phyloP scores from a whole-genome alignment of 352 stramenopile species.

The Phytophthora meadii region DNA sequence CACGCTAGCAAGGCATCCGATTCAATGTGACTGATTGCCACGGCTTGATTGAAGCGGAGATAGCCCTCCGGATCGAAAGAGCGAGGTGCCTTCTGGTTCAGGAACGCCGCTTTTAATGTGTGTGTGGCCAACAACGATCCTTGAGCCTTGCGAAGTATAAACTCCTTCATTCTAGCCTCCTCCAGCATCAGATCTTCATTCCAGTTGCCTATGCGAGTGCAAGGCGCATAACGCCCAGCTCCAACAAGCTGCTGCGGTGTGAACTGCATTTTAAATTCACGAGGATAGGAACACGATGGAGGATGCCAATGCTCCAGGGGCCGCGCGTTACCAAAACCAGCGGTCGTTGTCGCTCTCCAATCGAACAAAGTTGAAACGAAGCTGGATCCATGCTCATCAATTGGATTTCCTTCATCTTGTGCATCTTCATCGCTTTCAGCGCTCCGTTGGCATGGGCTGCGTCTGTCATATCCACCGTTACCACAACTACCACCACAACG shows the following conservation, averaged over 20 bases:
- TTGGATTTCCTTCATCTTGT: slow-evolving; percentile 24
- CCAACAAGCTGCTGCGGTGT: slow-evolving; percentile 91
- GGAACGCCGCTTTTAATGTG: slow-evolving; percentile 80
- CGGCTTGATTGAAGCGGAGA: slow-evolving; percentile 64
- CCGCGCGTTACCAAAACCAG: slow-evolving; percentile 34
- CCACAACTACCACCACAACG: slow-evolving; percentile 19
- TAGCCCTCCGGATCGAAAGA: slow-evolving; percentile 46
- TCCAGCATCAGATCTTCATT: slow-evolving; percentile 92
- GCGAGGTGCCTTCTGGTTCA: slow-evolving; percentile 70
- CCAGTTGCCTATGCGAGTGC: slow-evolving; percentile 90
- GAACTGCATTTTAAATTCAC: slow-evolving; percentile 73
- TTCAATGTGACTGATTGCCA: slow-evolving; percentile 62
- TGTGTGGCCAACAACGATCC: slow-evolving; percentile 81
- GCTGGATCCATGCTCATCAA: slow-evolving; percentile 17
- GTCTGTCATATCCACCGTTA: slow-evolving; percentile 16
- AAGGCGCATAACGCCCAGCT: slow-evolving; percentile 78
- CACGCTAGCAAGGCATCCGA: slow-evolving; percentile 60
- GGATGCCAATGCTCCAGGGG: slow-evolving; percentile 1
- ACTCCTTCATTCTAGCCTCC: slow-evolving; percentile 86
- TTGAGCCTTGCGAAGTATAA: slow-evolving; percentile 80
- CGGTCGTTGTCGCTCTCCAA: slow-evolving; percentile 27
- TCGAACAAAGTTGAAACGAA: slow-evolving; percentile 15
- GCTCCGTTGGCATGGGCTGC: slow-evolving; percentile 3
- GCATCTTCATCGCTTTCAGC: slow-evolving; percentile 9
- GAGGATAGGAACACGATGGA: background rate